These are phyloP conservation scores for Microascus cirrosus DNA, from an alignment of 2,329 filamentous ascomycete species.

Conservation along the genomic window DNA sequence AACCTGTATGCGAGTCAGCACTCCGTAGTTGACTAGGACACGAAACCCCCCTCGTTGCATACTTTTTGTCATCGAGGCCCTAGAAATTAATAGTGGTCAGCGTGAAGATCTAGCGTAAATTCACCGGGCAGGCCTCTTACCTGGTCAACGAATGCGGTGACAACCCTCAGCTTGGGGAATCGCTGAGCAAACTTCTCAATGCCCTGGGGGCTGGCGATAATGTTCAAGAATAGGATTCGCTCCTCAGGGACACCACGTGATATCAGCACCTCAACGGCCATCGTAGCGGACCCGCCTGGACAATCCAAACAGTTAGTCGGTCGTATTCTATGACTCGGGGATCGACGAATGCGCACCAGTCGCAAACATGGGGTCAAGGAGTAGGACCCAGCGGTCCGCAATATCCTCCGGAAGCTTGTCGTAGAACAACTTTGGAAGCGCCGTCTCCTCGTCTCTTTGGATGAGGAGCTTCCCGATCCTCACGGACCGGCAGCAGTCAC, in stretches of 20 bases:
- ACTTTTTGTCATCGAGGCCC: slow-evolving; percentile 98
- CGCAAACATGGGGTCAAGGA: slow-evolving; percentile 98
- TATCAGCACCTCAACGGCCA: slow-evolving; percentile 91
- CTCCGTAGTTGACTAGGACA: background rate
- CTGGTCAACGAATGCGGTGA: slow-evolving; percentile 92
- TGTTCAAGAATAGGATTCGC: slow-evolving; percentile 87
- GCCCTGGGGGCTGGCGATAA: slow-evolving; percentile 94
- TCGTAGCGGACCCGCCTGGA: slow-evolving; percentile 82
- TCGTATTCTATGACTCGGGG: background rate
- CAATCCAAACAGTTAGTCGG: background rate
- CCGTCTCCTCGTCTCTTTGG: slow-evolving; percentile 91
- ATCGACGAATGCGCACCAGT: slow-evolving; percentile 48
- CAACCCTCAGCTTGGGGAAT: slow-evolving; percentile 81
- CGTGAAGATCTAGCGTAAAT: slow-evolving; percentile 8
- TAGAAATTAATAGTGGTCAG: slow-evolving; percentile 13
- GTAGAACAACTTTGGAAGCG: slow-evolving; percentile 87
- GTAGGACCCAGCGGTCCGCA: slow-evolving; percentile 78
- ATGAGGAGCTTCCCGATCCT: slow-evolving; percentile 98
- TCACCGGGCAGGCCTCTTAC: slow-evolving; percentile 20
- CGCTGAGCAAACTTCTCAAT: slow-evolving; percentile 79
- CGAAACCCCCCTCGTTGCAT: slow-evolving; percentile 19
- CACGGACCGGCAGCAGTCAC: slow-evolving; percentile 96
- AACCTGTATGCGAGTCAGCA: slow-evolving; percentile 55
- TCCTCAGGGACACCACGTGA: slow-evolving; percentile 87
- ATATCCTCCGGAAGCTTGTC: slow-evolving; percentile 96